Conservation (phyloP, 1,284 basidiomycete species). For the Mycena citricolor region DNA sequence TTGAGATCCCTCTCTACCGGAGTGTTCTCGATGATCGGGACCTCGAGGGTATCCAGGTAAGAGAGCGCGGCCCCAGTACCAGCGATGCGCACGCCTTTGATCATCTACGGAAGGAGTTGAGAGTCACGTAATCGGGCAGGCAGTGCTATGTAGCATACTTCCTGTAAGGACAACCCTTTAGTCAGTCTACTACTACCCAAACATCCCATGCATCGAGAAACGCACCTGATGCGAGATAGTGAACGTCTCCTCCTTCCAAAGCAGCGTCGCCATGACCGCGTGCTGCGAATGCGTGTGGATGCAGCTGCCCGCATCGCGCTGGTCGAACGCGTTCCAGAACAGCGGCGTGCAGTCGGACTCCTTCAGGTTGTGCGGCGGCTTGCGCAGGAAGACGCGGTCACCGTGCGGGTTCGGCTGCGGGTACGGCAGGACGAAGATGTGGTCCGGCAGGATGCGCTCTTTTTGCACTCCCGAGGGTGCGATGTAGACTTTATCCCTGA, state of each 20-base stretch:
- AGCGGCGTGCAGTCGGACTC: conserved; percentile 84
- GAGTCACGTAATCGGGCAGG: background rate
- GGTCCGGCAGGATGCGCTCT: conserved; percentile 74
- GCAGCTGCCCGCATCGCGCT: conserved; percentile 75
- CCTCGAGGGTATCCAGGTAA: conserved; percentile 81
- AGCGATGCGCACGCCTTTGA: conserved; percentile 80
- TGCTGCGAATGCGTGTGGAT: conserved; percentile 88
- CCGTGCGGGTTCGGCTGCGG: conserved; percentile 67
- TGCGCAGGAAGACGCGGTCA: conserved; percentile 73
- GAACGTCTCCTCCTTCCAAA: conserved; percentile 70
- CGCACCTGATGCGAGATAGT: conserved; percentile 76
- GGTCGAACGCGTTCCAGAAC: conserved; percentile 89
- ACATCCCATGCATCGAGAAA: conserved; percentile 4
- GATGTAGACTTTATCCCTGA: conserved; percentile 77
- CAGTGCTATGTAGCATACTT: too few relatives aligned
- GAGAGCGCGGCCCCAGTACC: conserved; percentile 72
- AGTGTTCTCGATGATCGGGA: conserved; percentile 88
- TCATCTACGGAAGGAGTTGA: conserved; percentile 58
- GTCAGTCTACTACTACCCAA: too few relatives aligned
- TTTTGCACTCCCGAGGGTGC: conserved; percentile 89
- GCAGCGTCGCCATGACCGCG: conserved; percentile 81
- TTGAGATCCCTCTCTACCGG: conserved; percentile 85
- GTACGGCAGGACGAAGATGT: conserved; percentile 85
- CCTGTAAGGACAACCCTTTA: too few relatives aligned
- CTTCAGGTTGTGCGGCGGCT: conserved; percentile 65